phyloP scores from a whole-genome alignment of 805 yeast genomes.

The Sungouiella blattae region DNA sequence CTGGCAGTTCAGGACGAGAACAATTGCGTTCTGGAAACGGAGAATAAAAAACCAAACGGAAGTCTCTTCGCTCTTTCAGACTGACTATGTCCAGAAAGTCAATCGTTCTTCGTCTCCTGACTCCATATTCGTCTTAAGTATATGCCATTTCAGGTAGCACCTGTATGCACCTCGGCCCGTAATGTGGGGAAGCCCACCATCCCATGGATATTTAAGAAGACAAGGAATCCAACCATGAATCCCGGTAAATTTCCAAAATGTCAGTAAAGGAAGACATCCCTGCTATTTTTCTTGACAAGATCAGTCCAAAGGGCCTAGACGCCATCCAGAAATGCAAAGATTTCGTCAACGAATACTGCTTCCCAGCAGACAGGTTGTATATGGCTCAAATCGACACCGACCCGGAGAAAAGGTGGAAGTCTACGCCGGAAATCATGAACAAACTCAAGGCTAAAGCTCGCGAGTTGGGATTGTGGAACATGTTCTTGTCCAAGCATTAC shows the following conservation, averaged over 20 bases:
- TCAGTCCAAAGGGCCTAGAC: constrained; percentile 35
- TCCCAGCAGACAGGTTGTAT: constrained; percentile 53
- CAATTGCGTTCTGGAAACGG: no score
- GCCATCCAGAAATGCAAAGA: constrained; percentile 39
- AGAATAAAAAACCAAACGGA: no score
- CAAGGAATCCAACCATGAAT: background rate
- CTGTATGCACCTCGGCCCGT: constrained; percentile 2
- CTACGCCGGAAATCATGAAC: constrained; percentile 46
- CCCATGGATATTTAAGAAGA: constrained; percentile 1
- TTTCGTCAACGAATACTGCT: constrained; percentile 54
- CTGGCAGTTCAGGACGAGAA: no score
- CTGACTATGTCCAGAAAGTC: no score
- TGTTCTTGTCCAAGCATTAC: constrained; percentile 50
- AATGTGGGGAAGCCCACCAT: constrained; percentile 8
- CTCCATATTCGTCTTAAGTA: no score
- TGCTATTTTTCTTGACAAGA: constrained; percentile 33
- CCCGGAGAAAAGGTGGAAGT: constrained; percentile 44
- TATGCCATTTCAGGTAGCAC: background rate
- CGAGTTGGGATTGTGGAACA: constrained; percentile 55
- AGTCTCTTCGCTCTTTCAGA: no score
- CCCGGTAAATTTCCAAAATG: constrained; percentile 4
- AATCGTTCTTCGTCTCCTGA: no score
- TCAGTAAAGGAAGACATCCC: constrained; percentile 35
- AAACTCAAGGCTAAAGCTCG: constrained; percentile 51
- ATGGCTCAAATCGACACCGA: constrained; percentile 36